These are phyloP conservation scores for Colletotrichum cuscutae DNA, from an alignment of 2,329 filamentous ascomycete species.

Conservation along the genomic window DNA sequence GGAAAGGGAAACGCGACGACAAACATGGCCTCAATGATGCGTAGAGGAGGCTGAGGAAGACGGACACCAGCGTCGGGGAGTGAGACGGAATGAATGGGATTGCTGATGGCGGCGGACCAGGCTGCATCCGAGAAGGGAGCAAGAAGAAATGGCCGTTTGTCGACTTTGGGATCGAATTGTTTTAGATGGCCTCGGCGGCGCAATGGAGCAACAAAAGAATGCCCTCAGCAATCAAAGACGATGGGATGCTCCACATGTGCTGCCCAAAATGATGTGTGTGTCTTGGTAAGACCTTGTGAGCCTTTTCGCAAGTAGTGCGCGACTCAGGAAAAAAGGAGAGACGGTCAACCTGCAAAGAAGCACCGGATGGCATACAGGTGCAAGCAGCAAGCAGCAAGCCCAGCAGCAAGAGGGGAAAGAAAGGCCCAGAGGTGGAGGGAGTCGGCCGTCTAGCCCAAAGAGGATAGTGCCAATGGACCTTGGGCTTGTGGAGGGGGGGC, in stretches of 20 bases:
- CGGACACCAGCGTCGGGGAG: slow-evolving; percentile 11
- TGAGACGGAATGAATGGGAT: background rate
- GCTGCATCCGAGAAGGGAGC: slow-evolving; percentile 2
- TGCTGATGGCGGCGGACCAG: slow-evolving; percentile 13
- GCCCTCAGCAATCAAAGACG: slow-evolving; percentile 4
- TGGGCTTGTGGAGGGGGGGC: slow-evolving; percentile 7
- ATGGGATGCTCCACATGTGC: background rate
- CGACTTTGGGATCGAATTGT: background rate
- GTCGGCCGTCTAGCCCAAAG: slow-evolving; percentile 23
- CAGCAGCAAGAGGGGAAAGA: slow-evolving; percentile 16
- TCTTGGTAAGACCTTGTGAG: background rate
- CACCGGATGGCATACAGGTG: slow-evolving; percentile 2
- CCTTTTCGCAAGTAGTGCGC: slow-evolving; percentile 6
- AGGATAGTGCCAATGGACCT: slow-evolving; percentile 19
- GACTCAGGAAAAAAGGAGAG: slow-evolving; percentile 33
- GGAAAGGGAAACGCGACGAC: slow-evolving; percentile 25
- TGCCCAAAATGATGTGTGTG: slow-evolving; percentile 19
- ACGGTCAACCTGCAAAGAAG: slow-evolving; percentile 18
- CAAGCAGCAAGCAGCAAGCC: background rate
- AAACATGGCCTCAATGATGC: slow-evolving; percentile 32
- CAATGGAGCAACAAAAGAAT: slow-evolving; percentile 23
- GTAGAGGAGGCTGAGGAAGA: slow-evolving; percentile 26
- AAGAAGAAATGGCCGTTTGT: slow-evolving; percentile 6
- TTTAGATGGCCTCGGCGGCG: slow-evolving; percentile 8
- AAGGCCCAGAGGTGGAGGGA: slow-evolving; percentile 26